These are phyloP conservation scores for Phytophthora pluvialis DNA, from an alignment of 352 stramenopile species.

Conservation along the genomic window DNA sequence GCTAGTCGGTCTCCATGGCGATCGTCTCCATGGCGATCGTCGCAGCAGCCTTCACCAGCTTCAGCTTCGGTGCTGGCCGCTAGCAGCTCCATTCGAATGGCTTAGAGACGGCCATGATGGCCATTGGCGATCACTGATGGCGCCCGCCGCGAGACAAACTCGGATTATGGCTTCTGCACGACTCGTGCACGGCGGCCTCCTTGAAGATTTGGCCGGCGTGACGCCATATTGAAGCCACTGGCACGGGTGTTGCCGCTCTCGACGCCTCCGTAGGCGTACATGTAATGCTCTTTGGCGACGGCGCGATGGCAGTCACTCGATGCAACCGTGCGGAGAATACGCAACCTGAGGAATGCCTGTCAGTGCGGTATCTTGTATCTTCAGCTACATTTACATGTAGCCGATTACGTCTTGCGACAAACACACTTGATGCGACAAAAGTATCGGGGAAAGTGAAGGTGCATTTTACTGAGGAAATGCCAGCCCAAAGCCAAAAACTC, in stretches of 20 bases:
- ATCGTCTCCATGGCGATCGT: constrained; percentile 1
- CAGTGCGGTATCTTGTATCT: constrained; percentile 1
- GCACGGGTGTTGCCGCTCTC: neutral
- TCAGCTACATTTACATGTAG: too few species aligned
- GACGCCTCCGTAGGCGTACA: neutral
- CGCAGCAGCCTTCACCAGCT: constrained; percentile 10
- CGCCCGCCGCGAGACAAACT: constrained; percentile 6
- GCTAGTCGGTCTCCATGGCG: neutral
- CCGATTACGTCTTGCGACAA: constrained; percentile 18
- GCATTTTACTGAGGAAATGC: constrained; percentile 10
- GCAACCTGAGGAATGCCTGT: neutral
- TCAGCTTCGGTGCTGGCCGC: neutral
- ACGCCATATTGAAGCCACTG: constrained; percentile 9
- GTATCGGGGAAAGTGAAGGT: neutral
- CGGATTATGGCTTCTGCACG: constrained; percentile 19
- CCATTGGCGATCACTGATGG: neutral
- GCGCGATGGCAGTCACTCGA: neutral
- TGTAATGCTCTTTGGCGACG: neutral
- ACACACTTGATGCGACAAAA: constrained; percentile 3
- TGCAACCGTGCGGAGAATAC: constrained; percentile 1
- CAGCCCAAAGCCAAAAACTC: constrained; percentile 19
- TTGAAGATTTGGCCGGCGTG: constrained; percentile 26
- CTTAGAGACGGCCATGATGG: too few species aligned
- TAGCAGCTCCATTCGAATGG: neutral
- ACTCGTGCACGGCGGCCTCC: constrained; percentile 13